Conservation (phyloP, 305 asterid genomes). For the Fraxinus latifolia region DNA sequence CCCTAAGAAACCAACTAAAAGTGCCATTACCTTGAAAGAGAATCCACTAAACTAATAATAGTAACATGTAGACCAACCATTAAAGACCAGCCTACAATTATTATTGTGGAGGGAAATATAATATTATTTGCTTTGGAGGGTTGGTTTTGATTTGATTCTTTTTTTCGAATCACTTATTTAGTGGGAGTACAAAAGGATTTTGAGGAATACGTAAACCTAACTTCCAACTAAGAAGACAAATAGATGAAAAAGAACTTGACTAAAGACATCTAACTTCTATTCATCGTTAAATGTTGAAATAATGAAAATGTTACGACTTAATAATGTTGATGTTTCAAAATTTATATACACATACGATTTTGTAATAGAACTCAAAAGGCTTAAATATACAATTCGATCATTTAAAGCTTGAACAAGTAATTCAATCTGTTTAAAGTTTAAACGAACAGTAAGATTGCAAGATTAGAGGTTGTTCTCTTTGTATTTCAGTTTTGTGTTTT, state of each 20-base stretch:
- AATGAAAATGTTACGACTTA: neutral
- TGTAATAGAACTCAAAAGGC: neutral
- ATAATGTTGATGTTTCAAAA: neutral
- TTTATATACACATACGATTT: neutral
- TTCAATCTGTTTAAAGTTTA: no score
- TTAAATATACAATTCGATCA: no score
- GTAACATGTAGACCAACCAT: constrained; percentile 53
- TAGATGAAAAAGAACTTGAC: neutral
- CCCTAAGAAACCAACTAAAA: constrained; percentile 27
- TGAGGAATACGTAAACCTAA: neutral
- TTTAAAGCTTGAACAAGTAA: no score
- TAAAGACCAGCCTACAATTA: constrained; percentile 28
- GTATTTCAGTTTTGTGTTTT: no score
- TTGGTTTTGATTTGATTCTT: neutral
- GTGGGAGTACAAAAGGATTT: neutral
- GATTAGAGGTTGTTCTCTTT: no score
- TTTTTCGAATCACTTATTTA: neutral
- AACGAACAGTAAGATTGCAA: neutral
- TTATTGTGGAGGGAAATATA: neutral
- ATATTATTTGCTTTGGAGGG: neutral
- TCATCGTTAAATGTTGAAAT: no score
- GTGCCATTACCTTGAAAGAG: constrained; percentile 32
- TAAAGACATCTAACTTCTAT: neutral
- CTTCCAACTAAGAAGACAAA: neutral
- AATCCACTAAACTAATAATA: constrained; percentile 42